phyloP scores from a whole-genome alignment of 352 stramenopile genomes.

The Pythium dissotocum region DNA sequence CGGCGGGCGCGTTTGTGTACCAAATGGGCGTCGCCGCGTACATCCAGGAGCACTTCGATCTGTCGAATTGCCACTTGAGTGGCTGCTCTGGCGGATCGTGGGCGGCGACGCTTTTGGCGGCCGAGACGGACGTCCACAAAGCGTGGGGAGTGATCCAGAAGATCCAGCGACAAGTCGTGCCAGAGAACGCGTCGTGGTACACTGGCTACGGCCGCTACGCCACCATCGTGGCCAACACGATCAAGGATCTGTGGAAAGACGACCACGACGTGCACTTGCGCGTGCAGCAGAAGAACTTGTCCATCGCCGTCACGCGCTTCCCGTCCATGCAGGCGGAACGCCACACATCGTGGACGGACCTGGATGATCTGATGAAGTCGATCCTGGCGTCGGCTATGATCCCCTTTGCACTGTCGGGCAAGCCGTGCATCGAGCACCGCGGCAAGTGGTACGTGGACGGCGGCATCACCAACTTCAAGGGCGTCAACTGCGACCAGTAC shows the following conservation, averaged over 20 bases:
- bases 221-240: constrained; percentile 49
- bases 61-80: constrained; percentile 45
- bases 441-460: constrained; percentile 75
- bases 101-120: constrained; percentile 45
- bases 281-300: constrained; percentile 40
- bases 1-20: constrained; percentile 68
- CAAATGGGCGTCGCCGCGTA: constrained; percentile 75
- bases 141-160: constrained; percentile 59
- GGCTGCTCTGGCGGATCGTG: constrained; percentile 45
- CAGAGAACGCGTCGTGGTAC: constrained; percentile 52
- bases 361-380: constrained; percentile 65
- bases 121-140: constrained; percentile 46
- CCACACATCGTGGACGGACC: constrained; percentile 51
- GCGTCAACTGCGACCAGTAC: constrained; percentile 59
- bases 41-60: constrained; percentile 61
- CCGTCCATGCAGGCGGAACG: constrained; percentile 55
- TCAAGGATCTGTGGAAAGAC: constrained; percentile 54
- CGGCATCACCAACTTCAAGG: constrained; percentile 73
- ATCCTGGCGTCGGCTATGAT: constrained; percentile 69
- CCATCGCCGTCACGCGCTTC: constrained; percentile 67
- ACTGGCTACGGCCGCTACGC: constrained; percentile 66
- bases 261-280: constrained; percentile 51
- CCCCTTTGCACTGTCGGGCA: constrained; percentile 64
- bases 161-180: constrained; percentile 44
- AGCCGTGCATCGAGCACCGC: constrained; percentile 58